phyloP scores from a whole-genome alignment of 2,329 filamentous ascomycete species.

The Talaromyces sp. region DNA sequence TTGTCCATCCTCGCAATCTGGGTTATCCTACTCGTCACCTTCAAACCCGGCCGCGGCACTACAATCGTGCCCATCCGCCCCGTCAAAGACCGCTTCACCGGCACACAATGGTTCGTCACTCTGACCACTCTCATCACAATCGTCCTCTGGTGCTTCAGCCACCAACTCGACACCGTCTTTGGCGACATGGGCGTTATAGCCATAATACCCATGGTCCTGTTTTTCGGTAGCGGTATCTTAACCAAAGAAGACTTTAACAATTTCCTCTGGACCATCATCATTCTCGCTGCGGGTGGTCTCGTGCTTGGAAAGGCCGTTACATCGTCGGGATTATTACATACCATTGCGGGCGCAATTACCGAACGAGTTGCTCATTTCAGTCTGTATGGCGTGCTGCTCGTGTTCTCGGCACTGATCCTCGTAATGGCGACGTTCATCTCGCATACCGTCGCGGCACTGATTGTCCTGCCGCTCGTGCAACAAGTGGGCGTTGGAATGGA shows the following conservation, averaged over 20 bases:
- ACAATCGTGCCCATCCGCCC: constrained; percentile 89
- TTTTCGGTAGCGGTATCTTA: constrained; percentile 93
- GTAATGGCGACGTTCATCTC: constrained; percentile 97
- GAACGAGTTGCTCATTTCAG: constrained; percentile 71
- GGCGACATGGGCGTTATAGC: constrained; percentile 98
- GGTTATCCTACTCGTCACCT: constrained; percentile 78
- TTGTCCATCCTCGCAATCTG: constrained; percentile 87
- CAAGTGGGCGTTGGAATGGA: constrained; percentile 83
- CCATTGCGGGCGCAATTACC: constrained; percentile 77
- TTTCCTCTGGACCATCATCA: constrained; percentile 99
- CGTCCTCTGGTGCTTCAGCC: constrained; percentile 84
- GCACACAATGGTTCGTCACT: constrained; percentile 89
- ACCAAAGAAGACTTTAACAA: constrained; percentile 99
- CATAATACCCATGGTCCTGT: constrained; percentile 90
- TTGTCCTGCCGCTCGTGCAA: constrained; percentile 85
- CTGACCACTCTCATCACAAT: constrained; percentile 82
- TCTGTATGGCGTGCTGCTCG: constrained; percentile 80
- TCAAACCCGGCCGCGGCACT: constrained; percentile 79
- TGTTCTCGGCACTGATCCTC: constrained; percentile 80
- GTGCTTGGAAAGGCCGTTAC: constrained; percentile 92
- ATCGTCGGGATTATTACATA: constrained; percentile 86
- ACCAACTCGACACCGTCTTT: constrained; percentile 82
- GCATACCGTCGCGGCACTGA: constrained; percentile 93
- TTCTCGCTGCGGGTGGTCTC: constrained; percentile 88
- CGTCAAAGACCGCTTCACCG: constrained; percentile 82